Base-by-base conservation (phyloP, 2,329 filamentous ascomycete species). In the Dothideomycetes sp. region DNA sequence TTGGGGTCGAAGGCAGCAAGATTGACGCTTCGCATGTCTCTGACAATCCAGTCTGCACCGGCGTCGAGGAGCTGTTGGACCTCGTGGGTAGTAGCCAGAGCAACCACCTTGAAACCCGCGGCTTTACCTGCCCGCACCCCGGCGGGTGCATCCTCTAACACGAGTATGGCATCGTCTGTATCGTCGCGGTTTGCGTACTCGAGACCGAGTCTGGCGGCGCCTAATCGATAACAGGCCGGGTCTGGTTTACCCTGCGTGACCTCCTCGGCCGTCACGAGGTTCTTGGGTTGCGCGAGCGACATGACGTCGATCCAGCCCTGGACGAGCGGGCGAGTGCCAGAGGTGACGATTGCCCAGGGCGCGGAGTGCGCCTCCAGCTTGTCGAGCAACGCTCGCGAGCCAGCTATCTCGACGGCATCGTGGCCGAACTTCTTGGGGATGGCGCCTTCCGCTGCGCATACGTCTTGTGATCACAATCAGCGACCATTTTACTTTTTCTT, bases 111-210 rank as follows among this genome's bases (percentile, higher is more conserved):
- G 65, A 83, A 94, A 2, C 86, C 87, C 8, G 88, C 88, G 1
- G 76, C 84, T 63, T 88, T 93, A 36, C 87, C 88, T 19, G 87
- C 78, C 47, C 65, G 70, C 54, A 94, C 84, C 4, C 88, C 88
- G 5, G 86, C 84, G 4, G 88, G 87, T 41, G 84, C 84, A 64
- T 95, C 88, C 63, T 95, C 88, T 29, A 94, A 65, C 36, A 95
- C 88, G 40, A 94, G 67, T 32, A 89, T 70, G 4, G 34, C 41
- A 35, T 34, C 14, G 31, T 36, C 32, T 37, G 31, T 18, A 14
- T 36, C 33, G 9, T 37, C 16, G 9, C 34, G 29, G 9, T 30
- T 46, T 11, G 56, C 55, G 24, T 64, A 66, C 15, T 68, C 56
- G 4, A 69, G 49, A 2, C 58, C 55, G 15, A 70, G 53, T 41